These are phyloP conservation scores for Kwoniella bestiolae DNA, from an alignment of 768 basidiomycete species.

Conservation along the genomic window DNA sequence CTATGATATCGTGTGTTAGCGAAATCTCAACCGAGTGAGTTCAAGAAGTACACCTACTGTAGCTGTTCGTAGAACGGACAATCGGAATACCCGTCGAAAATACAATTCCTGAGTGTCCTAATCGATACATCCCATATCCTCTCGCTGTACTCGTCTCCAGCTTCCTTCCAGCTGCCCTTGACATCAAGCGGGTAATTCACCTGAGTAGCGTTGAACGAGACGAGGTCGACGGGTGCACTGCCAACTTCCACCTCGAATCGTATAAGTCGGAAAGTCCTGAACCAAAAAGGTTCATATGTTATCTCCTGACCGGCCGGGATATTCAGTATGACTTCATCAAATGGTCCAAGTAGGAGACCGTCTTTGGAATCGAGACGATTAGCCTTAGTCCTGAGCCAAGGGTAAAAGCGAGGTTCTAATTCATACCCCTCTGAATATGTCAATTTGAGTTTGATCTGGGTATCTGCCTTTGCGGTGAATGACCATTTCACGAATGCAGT, in stretches of 20 bases:
- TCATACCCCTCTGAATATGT: conserved; percentile 42
- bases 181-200: conserved; percentile 36
- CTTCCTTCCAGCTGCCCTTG: conserved; percentile 29
- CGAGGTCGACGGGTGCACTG: conserved; percentile 2
- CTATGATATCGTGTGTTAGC: not conserved
- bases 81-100: conserved; percentile 44
- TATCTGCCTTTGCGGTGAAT: conserved; percentile 1
- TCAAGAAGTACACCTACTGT: conserved; percentile 16
- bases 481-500: conserved; percentile 32
- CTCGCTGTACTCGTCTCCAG: conserved; percentile 19
- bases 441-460: conserved; percentile 23
- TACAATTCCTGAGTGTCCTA: conserved; percentile 40
- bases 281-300: conserved; percentile 32
- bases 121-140: conserved; percentile 38
- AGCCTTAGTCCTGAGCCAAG: conserved; percentile 19
- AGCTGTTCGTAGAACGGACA: conserved; percentile 47
- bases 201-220: conserved; percentile 29
- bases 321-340: conserved; percentile 17
- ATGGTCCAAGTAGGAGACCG: conserved; percentile 19
- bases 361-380: conserved; percentile 18
- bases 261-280: conserved; percentile 21
- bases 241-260: conserved; percentile 16
- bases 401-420: conserved; percentile 23
- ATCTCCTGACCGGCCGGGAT: conserved; percentile 11
- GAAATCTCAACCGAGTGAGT: not conserved